Base-by-base conservation (phyloP, 495 filamentous ascomycete genomes). In the Xylaria curta region DNA sequence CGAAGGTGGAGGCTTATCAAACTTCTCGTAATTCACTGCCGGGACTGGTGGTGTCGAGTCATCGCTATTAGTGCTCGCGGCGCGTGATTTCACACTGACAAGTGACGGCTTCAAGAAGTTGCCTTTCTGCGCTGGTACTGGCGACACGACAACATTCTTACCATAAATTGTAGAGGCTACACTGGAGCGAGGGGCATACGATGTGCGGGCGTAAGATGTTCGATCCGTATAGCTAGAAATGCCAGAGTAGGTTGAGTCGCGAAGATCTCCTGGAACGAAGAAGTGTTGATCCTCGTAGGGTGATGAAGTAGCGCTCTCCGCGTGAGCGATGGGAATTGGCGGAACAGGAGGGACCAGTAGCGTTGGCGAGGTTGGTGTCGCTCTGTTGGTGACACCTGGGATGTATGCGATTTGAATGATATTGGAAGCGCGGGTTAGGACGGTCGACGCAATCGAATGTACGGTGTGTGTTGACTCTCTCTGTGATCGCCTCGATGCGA, bases 341-440 rank as follows among this genome's bases (percentile, higher is more conserved):
- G 96, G 96, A 15, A 99, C 94, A 0, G 96, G 96, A 33, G 94
- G 95, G 21, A 97, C 91, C 44, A 97, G 87, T n/a, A 93, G 84
- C 44, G 90, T 91, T 10, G 94, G 94, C 1, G 93, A 94, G 38
- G 92, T 88, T 12, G 93, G 92, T 2, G 91, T 89, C 4, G 94
- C 94, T 59, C 96, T 88, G 82, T 98, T 98, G 68, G 94, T 98
- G 78, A 98, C 95, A 58, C 96, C 96, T 61, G 96, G 96, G 74
- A 99, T 98, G 80, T 98, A 99, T 56, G 97, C 96, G 80, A 99
- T 99, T 82, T 98, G 96, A 72, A 99, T 99, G 78, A 99, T 93
- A 83, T 99, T 98, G 71, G 95, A 98, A 56, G 96, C 96, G 59
- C 96, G 91, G 7, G 96, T 98, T 67, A 97, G 89, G 66, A 98